Conservation (phyloP, 1,284 basidiomycete species). For the Cryptococcus deneoformans region DNA sequence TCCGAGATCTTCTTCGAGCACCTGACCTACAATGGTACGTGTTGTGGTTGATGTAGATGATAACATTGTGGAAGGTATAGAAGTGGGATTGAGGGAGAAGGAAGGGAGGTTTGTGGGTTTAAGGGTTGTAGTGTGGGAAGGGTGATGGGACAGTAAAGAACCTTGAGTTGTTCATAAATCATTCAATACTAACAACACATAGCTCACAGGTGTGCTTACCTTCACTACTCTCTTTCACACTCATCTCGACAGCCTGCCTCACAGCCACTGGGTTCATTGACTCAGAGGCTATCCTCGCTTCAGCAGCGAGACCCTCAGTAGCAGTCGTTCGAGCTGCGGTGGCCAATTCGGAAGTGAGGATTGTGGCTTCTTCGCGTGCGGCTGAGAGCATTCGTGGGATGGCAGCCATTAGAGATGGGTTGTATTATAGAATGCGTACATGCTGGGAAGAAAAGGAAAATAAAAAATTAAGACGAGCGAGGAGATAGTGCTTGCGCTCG, state of each 20-base stretch:
- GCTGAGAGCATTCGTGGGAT: conserved; percentile 37
- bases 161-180: not conserved
- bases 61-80: not conserved
- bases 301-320: conserved; percentile 9
- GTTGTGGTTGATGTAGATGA: not conserved
- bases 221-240: conserved; percentile 21
- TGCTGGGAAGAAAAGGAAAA: too few species aligned
- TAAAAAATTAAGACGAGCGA: too few species aligned
- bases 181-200: not conserved
- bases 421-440: too few species aligned
- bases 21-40: conserved; percentile 22
- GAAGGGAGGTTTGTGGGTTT: conserved; percentile 6
- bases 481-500: too few species aligned
- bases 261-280: conserved; percentile 35
- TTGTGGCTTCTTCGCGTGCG: conserved; percentile 38
- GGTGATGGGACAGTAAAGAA: conserved; percentile 10
- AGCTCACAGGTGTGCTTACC: conserved; percentile 5
- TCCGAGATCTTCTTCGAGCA: conserved; percentile 33
- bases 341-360: conserved; percentile 28
- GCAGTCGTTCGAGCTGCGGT: conserved; percentile 20
- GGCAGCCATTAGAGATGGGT: conserved; percentile 21
- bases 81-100: conserved; percentile 3
- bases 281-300: conserved; percentile 17
- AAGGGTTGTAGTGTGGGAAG: conserved; percentile 5
- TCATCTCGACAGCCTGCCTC: conserved; percentile 33